Base-by-base conservation (phyloP, 345 rosid genomes). In the Euclidium syriacum region DNA sequence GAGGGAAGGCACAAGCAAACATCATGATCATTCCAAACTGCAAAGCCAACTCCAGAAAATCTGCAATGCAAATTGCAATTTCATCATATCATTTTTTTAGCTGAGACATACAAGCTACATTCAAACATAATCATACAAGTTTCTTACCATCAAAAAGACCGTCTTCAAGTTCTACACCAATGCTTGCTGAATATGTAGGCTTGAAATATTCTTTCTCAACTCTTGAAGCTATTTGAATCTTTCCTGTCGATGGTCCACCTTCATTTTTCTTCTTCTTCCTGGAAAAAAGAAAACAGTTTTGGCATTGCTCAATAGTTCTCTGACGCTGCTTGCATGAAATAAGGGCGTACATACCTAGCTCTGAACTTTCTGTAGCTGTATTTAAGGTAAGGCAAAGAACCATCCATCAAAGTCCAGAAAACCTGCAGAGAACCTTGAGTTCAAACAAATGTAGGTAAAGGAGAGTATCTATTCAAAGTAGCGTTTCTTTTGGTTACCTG, bases 21-120 rank as follows among this genome's bases (percentile, higher is more conserved):
- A 92, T 92, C 98, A 89, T 86, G 75, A 89, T 80, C 96, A 83
- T 89, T 73, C 98, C 98, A 51, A 92, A 89, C 68, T 92, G 96
- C 75, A 92, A 79, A 20, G 90, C 82, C 60, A 92, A 69, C 86
- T 81, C 94, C 58, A 92, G 85, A 52, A 76, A 85, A 73, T 91
- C 96, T 86, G 79, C 81, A 78, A 22, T 30, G 50, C 47, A 34
- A 60, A 42, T 18, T 5, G 18, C 18, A 39, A 26, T 14, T 53
- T 43, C 62, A 44, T n/a, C 27, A 48, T 48, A 19, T 36, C 50
- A 27, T 6, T 1, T 35, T 35, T 56, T 35, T 36, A 56, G 56
- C 17, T 6, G 20, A 68, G 18, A 61, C 10, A 24, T 33, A 39
- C 18, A 59, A 42, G 57, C 55, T 29, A 58, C 44, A 58, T 22